Evolutionary conservation across 805 yeast genomes (phyloP), one percentile per base, ranked within the genome.

Genomic region (Maudiozyma saulgeensis): DNA sequence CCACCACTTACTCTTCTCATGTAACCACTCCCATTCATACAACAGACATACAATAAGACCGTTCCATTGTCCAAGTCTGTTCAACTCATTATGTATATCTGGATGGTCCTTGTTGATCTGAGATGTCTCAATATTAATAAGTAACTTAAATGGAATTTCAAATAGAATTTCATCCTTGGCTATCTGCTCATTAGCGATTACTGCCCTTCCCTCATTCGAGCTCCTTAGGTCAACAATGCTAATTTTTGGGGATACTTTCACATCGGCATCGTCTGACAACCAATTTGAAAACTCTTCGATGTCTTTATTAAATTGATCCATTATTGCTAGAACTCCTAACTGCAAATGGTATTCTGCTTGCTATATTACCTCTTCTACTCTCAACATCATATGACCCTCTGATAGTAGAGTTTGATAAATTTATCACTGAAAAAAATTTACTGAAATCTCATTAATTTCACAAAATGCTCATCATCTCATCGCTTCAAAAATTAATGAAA

Each of bases 201-300:
- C 62, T 4, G 90, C 95, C 32, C 97, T 72, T 9, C 98, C 98
- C 63, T 87, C 88, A 40, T 74, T 68, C 8, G 63, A 55, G 1
- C 54, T 49, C 42, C 95, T 69, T 38, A 78, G 70, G 65, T 91
- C 96, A 2, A 69, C 72, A 5, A 91, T 70, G 15, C 60, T 56
- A 16, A 90, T 69, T 48, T 82, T 82, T 1, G 78, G 69, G 1
- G 87, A 78, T 3, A 87, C 63, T 12, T 56, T 63, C 9, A 74
- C 73, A 4, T 74, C 46, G 4, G 59, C 78, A n/a, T 65, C 64
- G 0, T 50, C 46, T 1, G 53, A 45, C 19, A 80, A 59, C 83
- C 85, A 81, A 0, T 58, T 48, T 2, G 61, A 56, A 56, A 79
- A 82, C 1, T 53, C 52, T 0, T 57, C 52, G 0, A 84, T 78